Evolutionary conservation across 345 rosid species (phyloP), one percentile per base, ranked within the genome.

Genomic region (Gossypium herbaceum): DNA sequence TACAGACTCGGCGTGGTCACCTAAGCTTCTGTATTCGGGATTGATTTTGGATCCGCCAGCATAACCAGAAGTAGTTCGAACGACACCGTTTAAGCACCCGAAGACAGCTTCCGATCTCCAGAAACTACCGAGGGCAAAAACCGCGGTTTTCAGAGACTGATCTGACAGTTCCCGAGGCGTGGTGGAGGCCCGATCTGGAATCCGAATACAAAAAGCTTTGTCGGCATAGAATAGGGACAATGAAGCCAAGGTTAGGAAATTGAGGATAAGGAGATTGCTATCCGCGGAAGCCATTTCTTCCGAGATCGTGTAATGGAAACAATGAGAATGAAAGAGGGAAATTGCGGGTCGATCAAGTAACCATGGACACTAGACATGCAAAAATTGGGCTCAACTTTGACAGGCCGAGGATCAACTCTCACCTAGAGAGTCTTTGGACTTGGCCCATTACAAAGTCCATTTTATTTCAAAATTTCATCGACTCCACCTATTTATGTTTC

Each of bases 51-150:
- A 83, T 78, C 97, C 99, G 16, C 99, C 89, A 50, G 92, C 84
- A 76, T 93, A 94, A 16, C 96, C 97, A 10, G 74, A 81, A 0
- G 92, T 86, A 34, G 98, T 92, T 52, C 93, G 89, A 0, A 91
- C 84, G 39, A 92, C 94, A 68, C 99, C 99, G 22, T 86, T 63
- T 60, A 90, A 78, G 85, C 99, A 94, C 0, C 99, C 98, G 76
- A 94, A 94, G 6, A 85, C 91, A 2, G 99, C 91, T 68, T 94
- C 99, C 27, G 98, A 92, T 83, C 99, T 82, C 99, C 90, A 94
- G 91, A 94, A 94, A 87, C 99, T 85, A 1, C 99, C 98, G 3
- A 93, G 91, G 19, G 99, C 84, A 50, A 93, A 93, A 58, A 93
- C 93, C 12, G 99, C 98, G 0, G 82, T 80, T 73, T 82, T 88